Base-by-base conservation (phyloP, 805 yeast genomes). In the Candida easanensis region DNA sequence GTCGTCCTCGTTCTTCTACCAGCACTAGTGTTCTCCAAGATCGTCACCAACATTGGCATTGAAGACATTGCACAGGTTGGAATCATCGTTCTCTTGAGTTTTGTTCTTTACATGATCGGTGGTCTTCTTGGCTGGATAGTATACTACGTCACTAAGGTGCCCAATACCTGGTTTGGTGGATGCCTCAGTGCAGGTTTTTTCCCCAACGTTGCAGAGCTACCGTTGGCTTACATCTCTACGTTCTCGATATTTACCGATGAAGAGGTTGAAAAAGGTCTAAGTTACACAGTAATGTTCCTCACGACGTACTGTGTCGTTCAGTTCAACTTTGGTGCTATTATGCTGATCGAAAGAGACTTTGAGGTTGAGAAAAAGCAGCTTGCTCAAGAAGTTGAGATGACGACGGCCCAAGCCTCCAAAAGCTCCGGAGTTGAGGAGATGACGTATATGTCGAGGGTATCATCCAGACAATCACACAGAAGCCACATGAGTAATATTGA, bases 181-280 rank as follows among this genome's bases (percentile, higher is more conserved):
- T 74, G 82, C 11, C 47, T 84, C n/a, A 74, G 82, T 6, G 88
- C 84, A 1, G 88, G 88, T 3, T 66, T 82, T 50, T 76, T 84
- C 63, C 88, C 88, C 26, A 84, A 84, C 58, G 84, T 84, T 36
- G 76, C 85, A 23, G 93, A 84, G 58, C 67, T 84, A 38, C 93
- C 93, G 0, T 83, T 84, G 50, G 89, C 91, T 0, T 87, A 84
- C 62, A 83, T 86, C 17, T 83, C 89, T 54, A 82, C 89, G 25
- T 85, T 83, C 53, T 68, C 82, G 36, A 83, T 88, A 3, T 71
- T 83, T 26, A 65, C 79, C 44, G 61, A 82, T 33, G 67, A 74
- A 4, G 38, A 35, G 31, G 38, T 35, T 16, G 31, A 35, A 19
- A 35, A 35, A 15, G 38, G 38, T 6, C 31, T 35, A 10, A 35